Conservation (phyloP, 2,329 filamentous ascomycete species). For the Malbranchea cinnamomea region DNA sequence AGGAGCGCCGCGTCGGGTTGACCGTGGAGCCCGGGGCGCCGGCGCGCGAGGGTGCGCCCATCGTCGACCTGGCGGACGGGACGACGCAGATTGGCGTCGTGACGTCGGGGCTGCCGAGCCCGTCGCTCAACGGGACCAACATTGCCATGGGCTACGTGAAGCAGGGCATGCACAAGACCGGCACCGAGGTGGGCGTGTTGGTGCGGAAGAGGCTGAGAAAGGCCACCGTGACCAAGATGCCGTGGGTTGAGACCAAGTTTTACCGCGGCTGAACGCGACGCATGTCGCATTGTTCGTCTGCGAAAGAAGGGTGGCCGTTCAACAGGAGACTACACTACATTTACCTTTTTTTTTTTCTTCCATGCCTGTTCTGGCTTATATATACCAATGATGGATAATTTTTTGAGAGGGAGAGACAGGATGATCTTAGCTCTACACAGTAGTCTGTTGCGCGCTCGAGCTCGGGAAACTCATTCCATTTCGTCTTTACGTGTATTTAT, state of each 20-base stretch:
- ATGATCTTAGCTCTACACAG: no score
- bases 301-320: no score
- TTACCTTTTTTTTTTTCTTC: no score
- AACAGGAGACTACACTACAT: no score
- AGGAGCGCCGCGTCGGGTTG: conserved; percentile 64
- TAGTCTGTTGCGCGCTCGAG: no score
- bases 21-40: conserved; percentile 66
- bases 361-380: no score
- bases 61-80: conserved; percentile 44
- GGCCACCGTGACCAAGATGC: conserved; percentile 73
- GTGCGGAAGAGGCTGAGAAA: conserved; percentile 63
- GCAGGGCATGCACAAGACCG: conserved; percentile 67
- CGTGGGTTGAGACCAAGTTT: conserved; percentile 71
- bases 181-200: conserved; percentile 64
- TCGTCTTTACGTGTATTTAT: no score
- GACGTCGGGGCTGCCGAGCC: conserved; percentile 82
- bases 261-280: conserved; percentile 39
- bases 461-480: no score
- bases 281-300: not conserved
- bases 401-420: no score
- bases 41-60: conserved; percentile 73
- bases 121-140: conserved; percentile 64
- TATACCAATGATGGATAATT: no score
- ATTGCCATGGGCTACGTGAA: conserved; percentile 92
- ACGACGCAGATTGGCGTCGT: conserved; percentile 56